Evolutionary conservation across 2,329 filamentous ascomycete genomes (phyloP).

Genomic region (Fusarium luffae): DNA sequence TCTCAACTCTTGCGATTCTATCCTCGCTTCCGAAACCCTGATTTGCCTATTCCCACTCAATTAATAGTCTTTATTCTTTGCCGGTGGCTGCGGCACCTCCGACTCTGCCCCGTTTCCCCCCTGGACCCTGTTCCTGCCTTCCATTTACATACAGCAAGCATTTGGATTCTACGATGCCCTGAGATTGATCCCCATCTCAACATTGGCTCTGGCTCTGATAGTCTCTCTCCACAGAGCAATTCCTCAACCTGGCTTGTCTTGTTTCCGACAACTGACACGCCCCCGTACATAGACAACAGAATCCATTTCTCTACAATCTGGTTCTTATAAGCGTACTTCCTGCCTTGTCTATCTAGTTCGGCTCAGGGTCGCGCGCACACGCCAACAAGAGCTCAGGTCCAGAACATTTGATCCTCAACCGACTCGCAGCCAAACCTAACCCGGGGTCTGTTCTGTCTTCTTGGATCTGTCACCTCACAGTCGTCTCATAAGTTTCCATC

Average conservation of each 20-base stretch:
- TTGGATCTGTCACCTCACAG: slow-evolving; percentile 41
- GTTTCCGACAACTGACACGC: slow-evolving; percentile 18
- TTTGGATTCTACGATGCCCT: slow-evolving; percentile 36
- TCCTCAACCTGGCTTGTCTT: slow-evolving; percentile 14
- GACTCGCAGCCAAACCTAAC: slow-evolving; percentile 37
- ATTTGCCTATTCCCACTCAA: slow-evolving; percentile 30
- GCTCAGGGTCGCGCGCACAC: slow-evolving; percentile 29
- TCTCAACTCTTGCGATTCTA: slow-evolving; percentile 35
- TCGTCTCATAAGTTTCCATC: slow-evolving; percentile 41
- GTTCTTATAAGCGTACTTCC: slow-evolving; percentile 24
- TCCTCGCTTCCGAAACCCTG: slow-evolving; percentile 41
- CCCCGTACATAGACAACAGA: slow-evolving; percentile 15
- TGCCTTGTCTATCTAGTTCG: slow-evolving; percentile 25
- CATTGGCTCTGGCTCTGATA: slow-evolving; percentile 19
- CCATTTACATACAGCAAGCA: slow-evolving; percentile 26
- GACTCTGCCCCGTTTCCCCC: slow-evolving; percentile 29
- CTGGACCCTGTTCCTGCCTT: slow-evolving; percentile 37
- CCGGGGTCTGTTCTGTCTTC: slow-evolving; percentile 17
- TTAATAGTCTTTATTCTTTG: slow-evolving; percentile 33
- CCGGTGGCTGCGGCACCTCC: slow-evolving; percentile 41
- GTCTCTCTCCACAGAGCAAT: slow-evolving; percentile 23
- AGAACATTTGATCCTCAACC: slow-evolving; percentile 40
- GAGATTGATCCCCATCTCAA: slow-evolving; percentile 30
- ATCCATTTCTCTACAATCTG: slow-evolving; percentile 21
- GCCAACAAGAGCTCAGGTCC: slow-evolving; percentile 36